Conservation (phyloP, 2,329 filamentous ascomycete genomes). For the Tothia fuscella region DNA sequence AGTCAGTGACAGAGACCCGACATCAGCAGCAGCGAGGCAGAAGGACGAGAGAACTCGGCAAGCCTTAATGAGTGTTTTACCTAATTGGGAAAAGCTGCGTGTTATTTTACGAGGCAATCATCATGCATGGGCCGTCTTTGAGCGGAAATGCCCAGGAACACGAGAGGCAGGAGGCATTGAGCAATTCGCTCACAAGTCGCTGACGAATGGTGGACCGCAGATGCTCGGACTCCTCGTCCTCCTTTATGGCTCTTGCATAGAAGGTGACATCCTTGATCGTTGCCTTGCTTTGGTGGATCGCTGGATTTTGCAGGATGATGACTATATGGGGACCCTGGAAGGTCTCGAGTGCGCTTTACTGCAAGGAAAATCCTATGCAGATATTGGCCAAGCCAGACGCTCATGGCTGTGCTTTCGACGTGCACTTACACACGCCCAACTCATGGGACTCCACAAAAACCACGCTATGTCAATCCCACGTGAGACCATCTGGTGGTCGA, state of each 20-base stretch:
- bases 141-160: constrained; percentile 31
- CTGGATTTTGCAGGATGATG: constrained; percentile 36
- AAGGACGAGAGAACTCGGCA: constrained; percentile 26
- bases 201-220: constrained; percentile 29
- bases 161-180: constrained; percentile 25
- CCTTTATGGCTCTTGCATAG: constrained; percentile 26
- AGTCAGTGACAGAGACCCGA: constrained; percentile 20
- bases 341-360: constrained; percentile 42
- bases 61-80: constrained; percentile 23
- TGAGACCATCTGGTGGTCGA: constrained; percentile 28
- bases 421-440: constrained; percentile 39
- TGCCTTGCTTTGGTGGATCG: constrained; percentile 36
- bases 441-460: constrained; percentile 33
- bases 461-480: constrained; percentile 22
- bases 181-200: constrained; percentile 33
- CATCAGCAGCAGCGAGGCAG: constrained; percentile 16
- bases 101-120: constrained; percentile 22
- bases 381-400: constrained; percentile 43
- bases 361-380: constrained; percentile 40
- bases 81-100: constrained; percentile 22
- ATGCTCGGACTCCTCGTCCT: constrained; percentile 26
- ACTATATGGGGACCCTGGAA: constrained; percentile 38
- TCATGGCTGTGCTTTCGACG: constrained; percentile 42
- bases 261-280: constrained; percentile 32
- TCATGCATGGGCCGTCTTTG: constrained; percentile 32